Evolutionary conservation across 345 rosid species (phyloP).

Genomic region (Lumnitzera racemosa): DNA sequence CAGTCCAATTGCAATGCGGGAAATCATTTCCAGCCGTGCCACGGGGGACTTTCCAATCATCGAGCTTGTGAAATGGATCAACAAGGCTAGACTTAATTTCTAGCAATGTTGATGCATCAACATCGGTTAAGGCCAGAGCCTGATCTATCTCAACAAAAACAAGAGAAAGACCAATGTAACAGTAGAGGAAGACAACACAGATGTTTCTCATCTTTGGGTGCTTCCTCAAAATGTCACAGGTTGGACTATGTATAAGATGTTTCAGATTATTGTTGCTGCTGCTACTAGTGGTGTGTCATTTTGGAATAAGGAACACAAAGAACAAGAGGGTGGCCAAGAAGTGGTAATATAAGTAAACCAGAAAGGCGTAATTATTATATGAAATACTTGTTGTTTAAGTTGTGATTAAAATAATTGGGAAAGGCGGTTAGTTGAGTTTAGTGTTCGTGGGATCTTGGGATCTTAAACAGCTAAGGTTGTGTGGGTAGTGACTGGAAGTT

Average conservation of each 20-base stretch:
- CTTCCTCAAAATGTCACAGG: background rate
- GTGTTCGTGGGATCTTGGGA: slow-evolving; percentile 69
- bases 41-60: slow-evolving; percentile 45
- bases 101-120: slow-evolving; percentile 45
- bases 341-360: slow-evolving; percentile 15
- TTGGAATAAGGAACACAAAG: slow-evolving; percentile 25
- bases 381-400: slow-evolving; percentile 3
- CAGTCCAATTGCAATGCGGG: slow-evolving; percentile 68
- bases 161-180: slow-evolving; percentile 38
- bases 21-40: slow-evolving; percentile 9
- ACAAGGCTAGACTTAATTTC: slow-evolving; percentile 45
- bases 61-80: slow-evolving; percentile 49
- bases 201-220: slow-evolving; percentile 30
- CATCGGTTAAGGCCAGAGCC: slow-evolving; percentile 4
- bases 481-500: slow-evolving; percentile 45
- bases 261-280: background rate
- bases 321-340: slow-evolving; percentile 18
- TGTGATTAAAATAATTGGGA: slow-evolving; percentile 6
- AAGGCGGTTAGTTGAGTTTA: slow-evolving; percentile 12
- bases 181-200: slow-evolving; percentile 33
- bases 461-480: slow-evolving; percentile 41
- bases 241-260: background rate
- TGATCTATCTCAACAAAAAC: slow-evolving; percentile 33
- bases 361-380: background rate
- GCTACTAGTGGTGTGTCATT: slow-evolving; percentile 32